These are phyloP conservation scores for Clonostachys rhizophaga DNA, from an alignment of 2,329 filamentous ascomycete species.

Conservation along the genomic window DNA sequence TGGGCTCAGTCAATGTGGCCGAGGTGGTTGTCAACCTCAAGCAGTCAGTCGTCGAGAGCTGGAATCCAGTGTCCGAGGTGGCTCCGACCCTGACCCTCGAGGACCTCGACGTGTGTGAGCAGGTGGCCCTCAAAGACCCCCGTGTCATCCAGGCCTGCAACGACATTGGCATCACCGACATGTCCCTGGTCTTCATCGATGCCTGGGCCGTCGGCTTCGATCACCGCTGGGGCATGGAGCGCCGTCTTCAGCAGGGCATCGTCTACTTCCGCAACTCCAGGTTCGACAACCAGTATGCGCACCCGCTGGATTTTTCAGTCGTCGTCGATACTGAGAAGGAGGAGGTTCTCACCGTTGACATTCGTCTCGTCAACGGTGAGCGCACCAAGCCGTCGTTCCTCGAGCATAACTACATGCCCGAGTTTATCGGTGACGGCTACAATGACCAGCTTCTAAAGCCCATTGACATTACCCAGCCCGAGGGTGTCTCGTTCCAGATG, in stretches of 20 bases:
- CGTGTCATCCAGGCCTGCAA: slow-evolving; percentile 75
- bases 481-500: slow-evolving; percentile 39
- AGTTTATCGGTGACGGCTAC: slow-evolving; percentile 25
- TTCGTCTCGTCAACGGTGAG: slow-evolving; percentile 36
- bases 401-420: slow-evolving; percentile 30
- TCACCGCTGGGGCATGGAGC: slow-evolving; percentile 66
- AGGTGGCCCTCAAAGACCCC: slow-evolving; percentile 60
- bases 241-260: slow-evolving; percentile 73
- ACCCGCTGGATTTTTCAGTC: slow-evolving; percentile 46
- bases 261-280: slow-evolving; percentile 75
- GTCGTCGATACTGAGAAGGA: slow-evolving; percentile 39
- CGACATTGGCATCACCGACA: slow-evolving; percentile 72
- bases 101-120: slow-evolving; percentile 72
- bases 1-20: slow-evolving; percentile 30
- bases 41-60: slow-evolving; percentile 29
- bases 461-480: slow-evolving; percentile 31
- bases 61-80: slow-evolving; percentile 40
- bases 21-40: slow-evolving; percentile 47
- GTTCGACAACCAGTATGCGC: slow-evolving; percentile 62
- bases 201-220: slow-evolving; percentile 85
- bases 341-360: slow-evolving; percentile 38
- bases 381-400: slow-evolving; percentile 34
- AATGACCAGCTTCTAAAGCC: slow-evolving; percentile 26
- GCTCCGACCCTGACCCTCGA: slow-evolving; percentile 66
- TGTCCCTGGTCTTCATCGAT: slow-evolving; percentile 81